A percentile compares a stretch with the other conserved stretches of the same genome.
These are phyloP conservation scores for Psidium friedrichsthalianum DNA, from an alignment of 345 rosid genomes.

Conservation along the genomic window DNA sequence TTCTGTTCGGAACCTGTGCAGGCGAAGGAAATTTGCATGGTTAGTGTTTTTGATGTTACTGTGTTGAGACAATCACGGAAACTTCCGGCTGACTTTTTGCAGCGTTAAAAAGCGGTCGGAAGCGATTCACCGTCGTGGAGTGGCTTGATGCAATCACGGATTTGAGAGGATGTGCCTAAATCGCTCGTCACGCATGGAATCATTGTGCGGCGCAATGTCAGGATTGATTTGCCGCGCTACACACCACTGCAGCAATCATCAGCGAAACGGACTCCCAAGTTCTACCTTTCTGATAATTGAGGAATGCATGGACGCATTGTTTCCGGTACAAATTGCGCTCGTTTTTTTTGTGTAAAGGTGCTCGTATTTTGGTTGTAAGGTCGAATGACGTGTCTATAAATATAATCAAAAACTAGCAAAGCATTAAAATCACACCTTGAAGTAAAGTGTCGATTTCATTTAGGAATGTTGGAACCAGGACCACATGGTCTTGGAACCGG, in stretches of 20 bases:
- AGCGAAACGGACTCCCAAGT: not conserved
- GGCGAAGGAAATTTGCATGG: not conserved
- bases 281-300: not conserved
- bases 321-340: not conserved
- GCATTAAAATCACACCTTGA: not conserved
- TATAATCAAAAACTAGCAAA: not conserved
- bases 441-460: not conserved
- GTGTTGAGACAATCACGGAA: too few species aligned
- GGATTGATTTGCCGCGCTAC: not conserved
- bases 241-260: not conserved
- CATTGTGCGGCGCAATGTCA: not conserved
- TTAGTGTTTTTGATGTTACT: not conserved
- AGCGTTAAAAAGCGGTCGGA: not conserved
- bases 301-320: not conserved
- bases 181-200: not conserved
- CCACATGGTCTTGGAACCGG: too few species aligned
- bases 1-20: too few species aligned
- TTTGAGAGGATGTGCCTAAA: not conserved
- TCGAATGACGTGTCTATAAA: not conserved
- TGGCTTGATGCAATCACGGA: not conserved
- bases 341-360: too few species aligned
- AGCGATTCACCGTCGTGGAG: not conserved
- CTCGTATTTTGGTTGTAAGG: not conserved
- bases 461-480: too few species aligned
- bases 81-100: not conserved